Evolutionary conservation across 2,329 filamentous ascomycete species (phyloP).

Genomic region (Trichophyton benhamiae): DNA sequence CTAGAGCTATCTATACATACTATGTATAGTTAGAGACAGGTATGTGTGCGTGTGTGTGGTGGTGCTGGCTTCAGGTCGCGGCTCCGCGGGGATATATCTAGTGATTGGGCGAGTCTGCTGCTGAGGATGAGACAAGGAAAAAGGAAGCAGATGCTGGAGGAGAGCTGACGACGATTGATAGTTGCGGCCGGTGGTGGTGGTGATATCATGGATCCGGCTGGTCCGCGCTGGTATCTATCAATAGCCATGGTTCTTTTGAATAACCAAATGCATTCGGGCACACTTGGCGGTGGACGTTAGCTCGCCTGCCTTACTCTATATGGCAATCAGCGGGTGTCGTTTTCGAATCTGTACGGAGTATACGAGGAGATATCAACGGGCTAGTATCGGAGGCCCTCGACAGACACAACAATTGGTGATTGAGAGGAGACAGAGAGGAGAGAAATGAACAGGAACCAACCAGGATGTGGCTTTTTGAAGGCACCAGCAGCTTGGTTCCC

Average conservation of each 20-base stretch:
- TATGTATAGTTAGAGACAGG: not conserved
- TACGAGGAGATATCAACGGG: not conserved
- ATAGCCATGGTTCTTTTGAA: not conserved
- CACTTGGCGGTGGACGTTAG: not conserved
- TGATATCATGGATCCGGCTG: not conserved
- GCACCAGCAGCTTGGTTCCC: not conserved
- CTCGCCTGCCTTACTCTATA: not conserved
- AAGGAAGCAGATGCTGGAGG: not conserved
- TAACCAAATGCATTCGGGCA: not conserved
- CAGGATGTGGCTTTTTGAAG: not conserved
- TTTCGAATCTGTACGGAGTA: not conserved
- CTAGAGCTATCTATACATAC: not conserved
- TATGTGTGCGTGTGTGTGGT: not conserved
- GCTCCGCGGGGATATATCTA: not conserved
- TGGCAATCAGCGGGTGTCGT: not conserved
- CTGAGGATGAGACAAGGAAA: not conserved
- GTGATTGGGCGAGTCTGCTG: not conserved
- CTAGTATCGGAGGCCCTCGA: not conserved
- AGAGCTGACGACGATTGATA: not conserved
- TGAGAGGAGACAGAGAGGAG: not conserved
- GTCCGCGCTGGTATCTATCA: not conserved
- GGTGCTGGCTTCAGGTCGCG: not conserved
- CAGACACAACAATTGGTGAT: no score
- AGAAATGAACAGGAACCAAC: not conserved
- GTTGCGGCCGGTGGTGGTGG: no score